These are phyloP conservation scores for Candida tetrigidarum DNA, from an alignment of 1,139 yeast species.

Conservation along the genomic window DNA sequence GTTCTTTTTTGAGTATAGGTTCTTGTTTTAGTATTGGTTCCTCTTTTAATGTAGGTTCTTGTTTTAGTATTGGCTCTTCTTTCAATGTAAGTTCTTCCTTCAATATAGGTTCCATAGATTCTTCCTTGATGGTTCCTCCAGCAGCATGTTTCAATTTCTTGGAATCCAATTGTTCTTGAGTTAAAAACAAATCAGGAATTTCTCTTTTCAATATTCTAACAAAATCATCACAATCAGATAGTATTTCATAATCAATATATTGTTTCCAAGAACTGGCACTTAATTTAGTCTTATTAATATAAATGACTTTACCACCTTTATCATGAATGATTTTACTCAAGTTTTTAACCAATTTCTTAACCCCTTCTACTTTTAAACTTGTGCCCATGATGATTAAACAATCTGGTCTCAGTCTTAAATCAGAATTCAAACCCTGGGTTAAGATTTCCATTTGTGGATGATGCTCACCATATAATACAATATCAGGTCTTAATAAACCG, in stretches of 20 bases:
- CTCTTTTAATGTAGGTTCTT: constrained; percentile 10
- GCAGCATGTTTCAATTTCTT: constrained; percentile 36
- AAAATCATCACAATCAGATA: constrained; percentile 84
- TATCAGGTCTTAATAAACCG: constrained; percentile 73
- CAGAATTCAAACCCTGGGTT: constrained; percentile 61
- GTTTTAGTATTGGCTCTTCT: constrained; percentile 10
- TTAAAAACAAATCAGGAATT: constrained; percentile 61
- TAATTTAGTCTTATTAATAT: constrained; percentile 60
- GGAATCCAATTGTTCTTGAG: constrained; percentile 55
- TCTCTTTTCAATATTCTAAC: constrained; percentile 54
- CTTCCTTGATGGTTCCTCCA: constrained; percentile 12
- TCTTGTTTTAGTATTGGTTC: constrained; percentile 16
- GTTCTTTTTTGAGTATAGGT: constrained; percentile 8
- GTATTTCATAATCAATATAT: constrained; percentile 71
- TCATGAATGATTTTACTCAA: constrained; percentile 63
- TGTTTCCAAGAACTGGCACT: constrained; percentile 55
- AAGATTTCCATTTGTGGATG: constrained; percentile 74
- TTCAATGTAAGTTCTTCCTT: constrained; percentile 2
- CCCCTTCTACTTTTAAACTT: constrained; percentile 74
- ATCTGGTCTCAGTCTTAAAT: constrained; percentile 62
- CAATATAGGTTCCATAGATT: constrained; percentile 10
- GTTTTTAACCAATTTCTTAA: constrained; percentile 63
- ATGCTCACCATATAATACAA: constrained; percentile 78
- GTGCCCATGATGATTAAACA: constrained; percentile 75
- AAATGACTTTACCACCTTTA: constrained; percentile 62